phyloP scores from a whole-genome alignment of 1,284 basidiomycete species.

The Vanrija sp. region DNA sequence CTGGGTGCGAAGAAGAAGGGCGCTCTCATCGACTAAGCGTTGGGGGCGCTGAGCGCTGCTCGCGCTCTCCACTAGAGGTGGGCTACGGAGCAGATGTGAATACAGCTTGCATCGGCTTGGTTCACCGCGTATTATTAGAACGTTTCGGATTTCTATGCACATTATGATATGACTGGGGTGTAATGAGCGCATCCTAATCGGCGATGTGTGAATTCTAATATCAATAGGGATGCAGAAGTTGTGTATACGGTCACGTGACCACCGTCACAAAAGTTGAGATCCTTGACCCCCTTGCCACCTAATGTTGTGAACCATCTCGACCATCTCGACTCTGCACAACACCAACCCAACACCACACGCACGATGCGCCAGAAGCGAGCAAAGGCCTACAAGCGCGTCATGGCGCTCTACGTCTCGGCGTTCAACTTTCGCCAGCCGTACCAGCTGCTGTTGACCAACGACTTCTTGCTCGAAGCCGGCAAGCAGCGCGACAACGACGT shows the following conservation, averaged over 20 bases:
- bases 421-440: conserved; percentile 90
- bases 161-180: no score
- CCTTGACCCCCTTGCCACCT: no score
- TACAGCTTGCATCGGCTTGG: no score
- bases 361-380: conserved; percentile 87
- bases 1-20: conserved; percentile 48
- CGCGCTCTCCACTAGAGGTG: no score
- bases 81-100: no score
- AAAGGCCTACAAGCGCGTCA: conserved; percentile 85
- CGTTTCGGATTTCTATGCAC: no score
- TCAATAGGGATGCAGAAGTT: no score
- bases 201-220: no score
- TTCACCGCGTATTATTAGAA: no score
- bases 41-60: conserved; percentile 19
- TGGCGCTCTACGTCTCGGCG: conserved; percentile 75
- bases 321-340: not conserved
- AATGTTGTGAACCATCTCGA: no score
- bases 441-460: conserved; percentile 81
- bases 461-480: conserved; percentile 68
- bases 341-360: not conserved
- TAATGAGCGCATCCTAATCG: no score
- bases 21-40: conserved; percentile 44
- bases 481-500: conserved; percentile 58
- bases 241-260: not conserved
- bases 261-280: not conserved